Percentiles rank a stretch among this genome's conserved stretches.
Evolutionary conservation across 305 asterid genomes (phyloP).

Genomic region (Coffea humblotiana): DNA sequence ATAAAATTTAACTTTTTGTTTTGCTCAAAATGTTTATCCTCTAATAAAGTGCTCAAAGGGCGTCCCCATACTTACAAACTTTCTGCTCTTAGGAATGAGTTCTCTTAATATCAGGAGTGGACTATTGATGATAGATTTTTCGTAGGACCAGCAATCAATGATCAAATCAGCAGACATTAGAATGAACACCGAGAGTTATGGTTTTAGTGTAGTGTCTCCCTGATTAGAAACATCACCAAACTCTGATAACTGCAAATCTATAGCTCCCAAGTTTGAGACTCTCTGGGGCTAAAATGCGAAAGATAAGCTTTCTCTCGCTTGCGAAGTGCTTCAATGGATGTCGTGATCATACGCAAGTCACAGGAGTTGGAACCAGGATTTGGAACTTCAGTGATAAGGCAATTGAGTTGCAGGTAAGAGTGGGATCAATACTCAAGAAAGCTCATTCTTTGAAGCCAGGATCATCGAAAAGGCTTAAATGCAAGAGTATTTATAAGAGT

Average conservation of each 20-base stretch:
- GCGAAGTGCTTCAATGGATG: conserved; percentile 71
- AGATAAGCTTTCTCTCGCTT: conserved; percentile 48
- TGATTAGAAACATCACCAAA: not conserved
- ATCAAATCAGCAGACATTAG: not conserved
- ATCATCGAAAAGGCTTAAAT: conserved; percentile 66
- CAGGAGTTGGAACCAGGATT: conserved; percentile 72
- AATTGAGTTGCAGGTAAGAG: conserved; percentile 73
- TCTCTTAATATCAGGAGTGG: conserved; percentile 7
- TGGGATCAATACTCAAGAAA: conserved; percentile 74
- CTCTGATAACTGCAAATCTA: not conserved
- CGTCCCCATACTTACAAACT: conserved; percentile 11
- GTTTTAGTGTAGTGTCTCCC: not conserved
- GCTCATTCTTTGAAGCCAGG: conserved; percentile 73
- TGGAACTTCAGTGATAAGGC: conserved; percentile 73
- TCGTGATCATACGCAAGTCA: conserved; percentile 53
- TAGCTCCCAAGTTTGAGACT: conserved; percentile 23
- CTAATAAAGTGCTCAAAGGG: not conserved
- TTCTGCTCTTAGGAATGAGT: conserved; percentile 11
- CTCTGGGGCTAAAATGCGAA: conserved; percentile 18
- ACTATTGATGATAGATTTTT: not conserved
- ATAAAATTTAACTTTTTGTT: not conserved
- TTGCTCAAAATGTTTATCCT: not conserved
- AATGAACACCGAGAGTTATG: conserved; percentile 5
- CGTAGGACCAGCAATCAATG: conserved; percentile 4
- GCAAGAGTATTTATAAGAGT: conserved; percentile 77